phyloP scores from a whole-genome alignment of 139 green algal species.

The Tetraselmis striata region DNA sequence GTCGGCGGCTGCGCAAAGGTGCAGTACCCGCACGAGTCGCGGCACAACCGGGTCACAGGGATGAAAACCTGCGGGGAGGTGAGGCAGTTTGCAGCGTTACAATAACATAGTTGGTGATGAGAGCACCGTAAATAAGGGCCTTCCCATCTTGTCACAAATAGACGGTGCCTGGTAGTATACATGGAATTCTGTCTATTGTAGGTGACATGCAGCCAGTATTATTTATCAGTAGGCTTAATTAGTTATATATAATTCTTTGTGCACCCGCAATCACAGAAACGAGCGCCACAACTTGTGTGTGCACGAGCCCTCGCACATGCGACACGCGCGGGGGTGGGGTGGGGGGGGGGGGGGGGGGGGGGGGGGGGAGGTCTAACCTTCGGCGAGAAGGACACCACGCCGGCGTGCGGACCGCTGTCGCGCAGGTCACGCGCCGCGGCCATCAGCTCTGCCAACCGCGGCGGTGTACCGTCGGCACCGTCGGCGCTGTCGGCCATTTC shows the following conservation, averaged over 20 bases:
- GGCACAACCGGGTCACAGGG: constrained; percentile 70
- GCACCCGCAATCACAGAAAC: no score
- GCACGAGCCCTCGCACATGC: no score
- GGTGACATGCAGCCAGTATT: not conserved
- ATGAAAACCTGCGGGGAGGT: constrained; percentile 74
- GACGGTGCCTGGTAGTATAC: not conserved
- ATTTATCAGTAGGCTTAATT: no score
- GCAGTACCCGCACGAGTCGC: constrained; percentile 80
- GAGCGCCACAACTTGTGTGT: no score
- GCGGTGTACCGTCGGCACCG: no score
- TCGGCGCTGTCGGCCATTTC: no score
- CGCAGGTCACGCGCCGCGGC: constrained; percentile 15
- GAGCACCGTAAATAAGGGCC: no score
- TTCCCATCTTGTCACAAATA: no score
- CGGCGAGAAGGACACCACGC: constrained; percentile 70
- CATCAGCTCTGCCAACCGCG: constrained; percentile 38
- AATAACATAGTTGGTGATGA: no score
- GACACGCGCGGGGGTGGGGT: no score
- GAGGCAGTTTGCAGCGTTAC: not conserved
- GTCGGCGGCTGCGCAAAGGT: constrained; percentile 65
- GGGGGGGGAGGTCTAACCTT: constrained; percentile 41
- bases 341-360: no score
- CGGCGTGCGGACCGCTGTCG: constrained; percentile 20
- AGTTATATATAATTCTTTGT: no score
- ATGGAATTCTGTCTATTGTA: not conserved